Conservation (phyloP, 768 basidiomycete species). For the Ramaria sp. region DNA sequence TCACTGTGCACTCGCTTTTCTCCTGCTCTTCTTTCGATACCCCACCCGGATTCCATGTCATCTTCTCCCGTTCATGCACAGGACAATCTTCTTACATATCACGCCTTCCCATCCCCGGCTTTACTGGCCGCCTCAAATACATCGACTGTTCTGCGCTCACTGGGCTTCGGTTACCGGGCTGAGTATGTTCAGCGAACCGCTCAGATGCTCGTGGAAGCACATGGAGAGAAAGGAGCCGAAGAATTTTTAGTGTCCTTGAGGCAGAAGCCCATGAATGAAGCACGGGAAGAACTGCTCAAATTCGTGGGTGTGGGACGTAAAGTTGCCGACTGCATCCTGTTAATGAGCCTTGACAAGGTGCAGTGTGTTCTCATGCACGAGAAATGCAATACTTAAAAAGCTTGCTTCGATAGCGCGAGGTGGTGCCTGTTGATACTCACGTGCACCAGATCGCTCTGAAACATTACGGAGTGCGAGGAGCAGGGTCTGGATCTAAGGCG, state of each 20-base stretch:
- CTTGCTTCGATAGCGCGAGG: slow-evolving; percentile 46
- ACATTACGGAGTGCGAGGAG: slow-evolving; percentile 55
- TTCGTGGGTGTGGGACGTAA: slow-evolving; percentile 92
- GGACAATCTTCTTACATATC: slow-evolving; percentile 33
- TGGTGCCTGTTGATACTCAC: slow-evolving; percentile 94
- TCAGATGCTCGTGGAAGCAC: slow-evolving; percentile 56
- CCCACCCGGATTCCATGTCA: slow-evolving; percentile 17
- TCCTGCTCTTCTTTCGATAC: slow-evolving; percentile 46
- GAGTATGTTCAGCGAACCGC: slow-evolving; percentile 81
- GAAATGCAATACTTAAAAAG: neutral
- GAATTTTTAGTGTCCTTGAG: slow-evolving; percentile 51
- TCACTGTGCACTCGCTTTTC: slow-evolving; percentile 73
- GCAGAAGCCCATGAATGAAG: slow-evolving; percentile 36
- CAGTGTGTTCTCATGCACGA: neutral
- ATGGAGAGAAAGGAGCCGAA: slow-evolving; percentile 45
- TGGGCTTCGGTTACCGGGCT: slow-evolving; percentile 96
- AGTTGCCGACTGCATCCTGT: slow-evolving; percentile 88
- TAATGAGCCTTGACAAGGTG: slow-evolving; percentile 92
- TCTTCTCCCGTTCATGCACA: slow-evolving; percentile 10
- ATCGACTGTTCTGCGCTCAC: slow-evolving; percentile 51
- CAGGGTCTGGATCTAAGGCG: slow-evolving; percentile 32
- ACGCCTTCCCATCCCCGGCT: slow-evolving; percentile 80
- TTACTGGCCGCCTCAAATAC: slow-evolving; percentile 49
- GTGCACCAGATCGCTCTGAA: slow-evolving; percentile 82
- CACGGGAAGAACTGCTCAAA: slow-evolving; percentile 65